These are phyloP conservation scores for Schizosaccharomyces octosporus DNA, from an alignment of 805 yeast species.

Conservation along the genomic window DNA sequence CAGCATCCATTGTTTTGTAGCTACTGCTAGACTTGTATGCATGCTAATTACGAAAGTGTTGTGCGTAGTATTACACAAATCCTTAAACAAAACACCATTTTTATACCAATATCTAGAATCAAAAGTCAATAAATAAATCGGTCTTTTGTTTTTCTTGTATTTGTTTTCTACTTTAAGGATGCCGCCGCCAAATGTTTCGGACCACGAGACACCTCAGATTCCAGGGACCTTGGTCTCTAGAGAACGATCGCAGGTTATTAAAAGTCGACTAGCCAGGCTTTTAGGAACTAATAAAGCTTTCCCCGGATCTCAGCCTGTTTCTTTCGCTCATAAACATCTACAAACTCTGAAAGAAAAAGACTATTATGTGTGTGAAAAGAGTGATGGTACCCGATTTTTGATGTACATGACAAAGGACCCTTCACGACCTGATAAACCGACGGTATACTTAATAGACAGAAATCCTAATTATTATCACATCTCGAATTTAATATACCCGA, in stretches of 20 bases:
- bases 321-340: constrained; percentile 57
- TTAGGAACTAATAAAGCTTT: background rate
- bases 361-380: constrained; percentile 84
- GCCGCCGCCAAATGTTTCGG: background rate
- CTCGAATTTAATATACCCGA: constrained; percentile 56
- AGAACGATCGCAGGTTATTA: background rate
- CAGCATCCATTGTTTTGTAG: too few species aligned
- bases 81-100: too few species aligned
- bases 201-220: background rate
- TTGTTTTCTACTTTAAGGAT: too few species aligned
- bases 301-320: constrained; percentile 76
- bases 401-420: constrained; percentile 33
- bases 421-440: constrained; percentile 12
- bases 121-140: too few species aligned
- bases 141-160: too few species aligned
- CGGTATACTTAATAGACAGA: constrained; percentile 69
- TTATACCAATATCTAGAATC: too few species aligned
- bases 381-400: constrained; percentile 76
- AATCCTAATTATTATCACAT: constrained; percentile 67
- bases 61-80: too few species aligned
- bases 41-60: too few species aligned
- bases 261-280: background rate
- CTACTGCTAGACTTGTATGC: too few species aligned
- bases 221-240: background rate
- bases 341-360: constrained; percentile 41